These are phyloP conservation scores for Blastobotrys apis DNA, from an alignment of 1,139 yeast species.

Conservation along the genomic window DNA sequence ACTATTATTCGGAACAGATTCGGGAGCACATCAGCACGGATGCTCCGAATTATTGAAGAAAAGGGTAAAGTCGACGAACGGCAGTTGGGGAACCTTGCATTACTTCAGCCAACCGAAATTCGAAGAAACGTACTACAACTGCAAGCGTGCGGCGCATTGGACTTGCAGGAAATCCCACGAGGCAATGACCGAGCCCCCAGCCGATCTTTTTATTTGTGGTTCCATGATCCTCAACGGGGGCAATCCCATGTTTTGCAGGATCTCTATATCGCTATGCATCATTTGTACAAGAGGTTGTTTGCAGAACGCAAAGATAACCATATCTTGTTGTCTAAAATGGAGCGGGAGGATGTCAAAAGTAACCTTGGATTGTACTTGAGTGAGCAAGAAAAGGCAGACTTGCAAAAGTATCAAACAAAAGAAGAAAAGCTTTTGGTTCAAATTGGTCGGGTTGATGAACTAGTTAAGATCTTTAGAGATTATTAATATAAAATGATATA, in stretches of 20 bases:
- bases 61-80: conserved; percentile 79
- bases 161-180: conserved; percentile 82
- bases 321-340: conserved; percentile 70
- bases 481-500: conserved; percentile 24
- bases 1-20: conserved; percentile 46
- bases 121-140: conserved; percentile 44
- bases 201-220: conserved; percentile 77
- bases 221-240: conserved; percentile 56
- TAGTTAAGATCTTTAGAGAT: conserved; percentile 40
- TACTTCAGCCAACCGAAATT: conserved; percentile 73
- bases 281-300: conserved; percentile 53
- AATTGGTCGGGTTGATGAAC: conserved; percentile 34
- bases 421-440: conserved; percentile 37
- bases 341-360: conserved; percentile 86
- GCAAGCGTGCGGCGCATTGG: conserved; percentile 40
- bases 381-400: conserved; percentile 68
- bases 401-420: conserved; percentile 45
- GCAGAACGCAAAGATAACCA: conserved; percentile 57
- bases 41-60: conserved; percentile 63
- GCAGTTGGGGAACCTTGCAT: conserved; percentile 66
- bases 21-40: conserved; percentile 52
- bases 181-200: conserved; percentile 90
- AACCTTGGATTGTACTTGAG: conserved; percentile 70
- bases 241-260: conserved; percentile 49
- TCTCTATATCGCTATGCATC: conserved; percentile 65